phyloP scores from a whole-genome alignment of 805 yeast species.

The Candida berthetii region DNA sequence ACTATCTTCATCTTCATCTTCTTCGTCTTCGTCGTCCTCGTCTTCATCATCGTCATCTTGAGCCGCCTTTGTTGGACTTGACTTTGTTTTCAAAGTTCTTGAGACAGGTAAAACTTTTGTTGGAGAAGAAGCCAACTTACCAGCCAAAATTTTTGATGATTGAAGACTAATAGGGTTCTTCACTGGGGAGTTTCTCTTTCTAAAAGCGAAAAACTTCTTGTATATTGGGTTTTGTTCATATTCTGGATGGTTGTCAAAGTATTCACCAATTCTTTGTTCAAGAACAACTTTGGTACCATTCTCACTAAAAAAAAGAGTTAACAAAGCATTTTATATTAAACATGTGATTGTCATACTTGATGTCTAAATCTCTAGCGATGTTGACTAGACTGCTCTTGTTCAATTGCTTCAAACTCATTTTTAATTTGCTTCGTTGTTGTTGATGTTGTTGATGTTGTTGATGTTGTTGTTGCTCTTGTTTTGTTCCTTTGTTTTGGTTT shows the following conservation, averaged over 20 bases:
- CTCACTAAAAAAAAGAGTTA: conserved; percentile 9
- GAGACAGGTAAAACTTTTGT: conserved; percentile 8
- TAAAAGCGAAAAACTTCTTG: conserved; percentile 18
- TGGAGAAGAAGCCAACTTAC: conserved; percentile 14
- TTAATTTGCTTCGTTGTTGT: conserved; percentile 1
- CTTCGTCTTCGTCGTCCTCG: conserved; percentile 5
- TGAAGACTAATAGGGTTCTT: conserved; percentile 10
- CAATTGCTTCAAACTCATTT: conserved; percentile 27
- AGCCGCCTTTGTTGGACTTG: conserved; percentile 14
- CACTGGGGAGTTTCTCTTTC: conserved; percentile 21
- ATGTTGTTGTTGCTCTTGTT: background rate
- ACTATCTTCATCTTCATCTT: conserved; percentile 8
- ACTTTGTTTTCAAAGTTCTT: conserved; percentile 7
- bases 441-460: conserved; percentile 3
- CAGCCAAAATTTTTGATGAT: background rate
- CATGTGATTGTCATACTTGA: conserved; percentile 23
- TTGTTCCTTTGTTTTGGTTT: conserved; percentile 2
- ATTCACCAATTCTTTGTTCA: conserved; percentile 21
- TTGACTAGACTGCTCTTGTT: conserved; percentile 30
- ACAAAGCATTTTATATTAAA: conserved; percentile 9
- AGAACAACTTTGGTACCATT: conserved; percentile 23
- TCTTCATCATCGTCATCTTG: conserved; percentile 7
- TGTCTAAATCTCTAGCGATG: conserved; percentile 27
- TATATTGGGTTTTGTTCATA: conserved; percentile 16
- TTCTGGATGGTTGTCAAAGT: conserved; percentile 25